phyloP scores from a whole-genome alignment of 495 filamentous ascomycete genomes.

The Schizothecium vesticola region DNA sequence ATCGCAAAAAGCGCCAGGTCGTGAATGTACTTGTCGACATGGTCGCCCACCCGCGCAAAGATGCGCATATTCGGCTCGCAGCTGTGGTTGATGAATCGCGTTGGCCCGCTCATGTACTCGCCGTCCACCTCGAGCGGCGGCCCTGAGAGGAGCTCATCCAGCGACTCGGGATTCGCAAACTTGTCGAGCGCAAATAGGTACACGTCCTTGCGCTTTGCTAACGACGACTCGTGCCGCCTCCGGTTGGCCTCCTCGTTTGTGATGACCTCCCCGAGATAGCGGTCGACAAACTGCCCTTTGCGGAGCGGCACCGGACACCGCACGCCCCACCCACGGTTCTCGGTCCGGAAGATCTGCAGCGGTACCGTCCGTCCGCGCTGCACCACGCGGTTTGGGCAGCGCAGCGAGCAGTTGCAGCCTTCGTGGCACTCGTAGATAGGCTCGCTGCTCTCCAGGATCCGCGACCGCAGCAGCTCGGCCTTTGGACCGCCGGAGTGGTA shows the following conservation, averaged over 20 bases:
- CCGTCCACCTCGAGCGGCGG: slow-evolving; percentile 50
- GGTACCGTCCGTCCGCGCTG: slow-evolving; percentile 69
- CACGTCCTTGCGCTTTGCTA: slow-evolving; percentile 48
- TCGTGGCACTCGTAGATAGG: slow-evolving; percentile 82
- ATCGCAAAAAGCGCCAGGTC: slow-evolving; percentile 83
- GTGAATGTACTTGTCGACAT: slow-evolving; percentile 69
- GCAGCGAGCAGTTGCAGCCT: slow-evolving; percentile 57
- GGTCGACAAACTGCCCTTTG: slow-evolving; percentile 80
- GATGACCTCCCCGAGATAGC: slow-evolving; percentile 85
- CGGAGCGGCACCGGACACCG: slow-evolving; percentile 61
- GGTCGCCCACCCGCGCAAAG: slow-evolving; percentile 75
- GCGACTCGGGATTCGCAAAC: slow-evolving; percentile 49
- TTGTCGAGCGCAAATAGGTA: slow-evolving; percentile 89
- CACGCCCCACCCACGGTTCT: slow-evolving; percentile 76
- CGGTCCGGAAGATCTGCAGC: slow-evolving; percentile 78
- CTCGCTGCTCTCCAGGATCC: slow-evolving; percentile 46
- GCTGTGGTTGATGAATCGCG: slow-evolving; percentile 70
- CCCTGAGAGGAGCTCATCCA: slow-evolving; percentile 36
- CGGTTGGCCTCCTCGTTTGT: slow-evolving; percentile 60
- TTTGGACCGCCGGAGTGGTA: slow-evolving; percentile 40
- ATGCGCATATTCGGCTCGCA: slow-evolving; percentile 72
- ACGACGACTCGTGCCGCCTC: slow-evolving; percentile 51
- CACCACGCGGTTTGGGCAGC: slow-evolving; percentile 77
- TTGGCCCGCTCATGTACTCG: slow-evolving; percentile 52
- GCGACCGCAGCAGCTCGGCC: slow-evolving; percentile 38